Conservation (phyloP, 2,329 filamentous ascomycete species). For the Leptoxyphium fumago region DNA sequence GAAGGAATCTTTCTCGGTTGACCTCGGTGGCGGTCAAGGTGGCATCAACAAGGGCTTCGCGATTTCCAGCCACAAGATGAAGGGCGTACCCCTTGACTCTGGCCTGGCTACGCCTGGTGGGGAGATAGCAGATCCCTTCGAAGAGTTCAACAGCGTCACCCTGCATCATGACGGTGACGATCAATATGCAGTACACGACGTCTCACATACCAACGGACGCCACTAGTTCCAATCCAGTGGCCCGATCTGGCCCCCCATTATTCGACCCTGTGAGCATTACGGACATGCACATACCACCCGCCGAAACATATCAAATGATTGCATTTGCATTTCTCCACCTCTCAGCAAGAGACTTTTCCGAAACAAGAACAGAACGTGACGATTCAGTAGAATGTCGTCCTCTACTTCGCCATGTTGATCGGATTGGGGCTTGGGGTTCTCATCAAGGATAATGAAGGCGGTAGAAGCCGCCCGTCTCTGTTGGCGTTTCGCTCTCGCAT, state of each 20-base stretch:
- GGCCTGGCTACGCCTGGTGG: conserved; percentile 71
- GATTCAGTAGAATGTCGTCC: too few species aligned
- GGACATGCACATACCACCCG: too few species aligned
- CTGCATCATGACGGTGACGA: conserved; percentile 88
- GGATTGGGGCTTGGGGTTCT: too few species aligned
- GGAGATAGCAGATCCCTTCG: conserved; percentile 78
- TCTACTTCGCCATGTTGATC: too few species aligned
- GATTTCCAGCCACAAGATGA: conserved; percentile 30
- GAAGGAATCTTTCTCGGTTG: conserved; percentile 91
- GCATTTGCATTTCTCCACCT: too few species aligned
- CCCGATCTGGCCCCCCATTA: neutral
- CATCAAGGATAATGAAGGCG: too few species aligned
- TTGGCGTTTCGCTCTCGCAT: too few species aligned
- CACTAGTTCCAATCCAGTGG: neutral
- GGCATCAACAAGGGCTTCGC: conserved; percentile 22
- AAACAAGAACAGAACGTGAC: too few species aligned
- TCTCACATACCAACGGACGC: neutral
- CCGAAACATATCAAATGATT: too few species aligned
- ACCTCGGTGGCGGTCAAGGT: conserved; percentile 43
- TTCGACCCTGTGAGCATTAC: too few species aligned
- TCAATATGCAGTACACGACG: neutral
- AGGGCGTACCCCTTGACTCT: conserved; percentile 76
- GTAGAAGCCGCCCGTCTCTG: too few species aligned
- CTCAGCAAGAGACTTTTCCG: too few species aligned
- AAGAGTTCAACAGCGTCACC: conserved; percentile 97